Percentiles rank a stretch among this genome's conserved stretches.
Evolutionary conservation across 495 filamentous ascomycete genomes (phyloP).

Genomic region (Tuber indicum): DNA sequence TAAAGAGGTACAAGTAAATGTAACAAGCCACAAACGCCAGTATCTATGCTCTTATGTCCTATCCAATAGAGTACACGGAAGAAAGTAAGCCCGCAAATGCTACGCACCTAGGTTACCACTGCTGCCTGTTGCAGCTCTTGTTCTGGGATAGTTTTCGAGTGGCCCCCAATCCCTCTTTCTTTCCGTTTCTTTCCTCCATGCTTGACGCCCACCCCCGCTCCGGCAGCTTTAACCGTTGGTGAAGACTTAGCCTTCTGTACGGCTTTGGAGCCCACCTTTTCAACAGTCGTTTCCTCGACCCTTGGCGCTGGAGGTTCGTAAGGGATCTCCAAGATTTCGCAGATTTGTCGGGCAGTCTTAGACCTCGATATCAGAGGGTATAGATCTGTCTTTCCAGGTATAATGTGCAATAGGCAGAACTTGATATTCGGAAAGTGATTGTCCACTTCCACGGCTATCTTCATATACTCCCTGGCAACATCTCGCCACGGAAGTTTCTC

Average conservation of each 20-base stretch:
- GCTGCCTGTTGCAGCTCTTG: conserved; percentile 19
- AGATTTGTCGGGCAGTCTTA: conserved; percentile 61
- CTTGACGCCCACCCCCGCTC: conserved; percentile 13
- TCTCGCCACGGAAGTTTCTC: conserved; percentile 64
- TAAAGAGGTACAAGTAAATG: neutral
- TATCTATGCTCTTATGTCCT: neutral
- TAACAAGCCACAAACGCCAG: neutral
- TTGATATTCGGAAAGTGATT: conserved; percentile 91
- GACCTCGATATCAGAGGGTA: conserved; percentile 52
- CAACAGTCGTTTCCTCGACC: neutral
- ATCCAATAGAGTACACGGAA: neutral
- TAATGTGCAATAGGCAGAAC: conserved; percentile 72
- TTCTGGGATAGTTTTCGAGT: conserved; percentile 7
- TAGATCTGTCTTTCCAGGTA: conserved; percentile 65
- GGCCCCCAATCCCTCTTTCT: conserved; percentile 22
- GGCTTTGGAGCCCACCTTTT: conserved; percentile 17
- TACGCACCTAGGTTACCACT: conserved; percentile 8
- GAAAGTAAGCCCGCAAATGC: neutral
- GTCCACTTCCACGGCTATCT: conserved; percentile 62
- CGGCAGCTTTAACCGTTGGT: conserved; percentile 31
- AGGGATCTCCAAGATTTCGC: conserved; percentile 51
- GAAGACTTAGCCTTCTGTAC: conserved; percentile 35
- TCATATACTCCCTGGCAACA: conserved; percentile 66
- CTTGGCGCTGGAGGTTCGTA: conserved; percentile 14
- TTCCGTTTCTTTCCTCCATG: conserved; percentile 23